phyloP scores from a whole-genome alignment of 495 filamentous ascomycete species.

The Podospora sp. region DNA sequence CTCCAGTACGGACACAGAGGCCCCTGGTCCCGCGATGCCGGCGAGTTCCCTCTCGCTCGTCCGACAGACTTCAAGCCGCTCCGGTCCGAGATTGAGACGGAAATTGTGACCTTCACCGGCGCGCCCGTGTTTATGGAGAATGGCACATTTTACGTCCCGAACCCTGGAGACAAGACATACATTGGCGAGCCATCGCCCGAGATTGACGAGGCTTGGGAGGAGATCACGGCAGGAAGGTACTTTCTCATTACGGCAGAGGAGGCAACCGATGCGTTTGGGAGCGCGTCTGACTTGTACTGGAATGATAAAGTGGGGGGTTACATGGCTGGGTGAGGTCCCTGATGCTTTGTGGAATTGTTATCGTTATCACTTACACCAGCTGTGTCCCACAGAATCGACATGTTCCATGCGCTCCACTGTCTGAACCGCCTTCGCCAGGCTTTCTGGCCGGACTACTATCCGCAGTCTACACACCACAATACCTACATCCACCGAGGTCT shows the following conservation, averaged over 20 bases:
- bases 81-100: background rate
- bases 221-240: constrained; percentile 4
- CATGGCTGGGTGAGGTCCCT: constrained; percentile 17
- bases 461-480: background rate
- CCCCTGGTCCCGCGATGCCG: background rate
- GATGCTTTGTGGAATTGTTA: background rate
- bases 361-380: background rate
- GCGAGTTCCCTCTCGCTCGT: background rate
- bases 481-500: background rate
- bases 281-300: constrained; percentile 16
- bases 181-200: background rate
- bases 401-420: constrained; percentile 19
- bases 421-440: constrained; percentile 17
- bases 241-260: constrained; percentile 14
- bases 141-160: background rate
- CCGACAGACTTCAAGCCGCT: background rate
- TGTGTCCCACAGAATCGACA: constrained; percentile 5
- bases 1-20: background rate
- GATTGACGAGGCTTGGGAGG: background rate
- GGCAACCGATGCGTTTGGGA: constrained; percentile 1
- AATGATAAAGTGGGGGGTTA: constrained; percentile 2
- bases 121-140: background rate
- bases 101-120: background rate
- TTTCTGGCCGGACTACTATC: constrained; percentile 11
- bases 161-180: background rate